Conservation (phyloP, 1,284 basidiomycete species). For the Sporisorium graminicola region DNA sequence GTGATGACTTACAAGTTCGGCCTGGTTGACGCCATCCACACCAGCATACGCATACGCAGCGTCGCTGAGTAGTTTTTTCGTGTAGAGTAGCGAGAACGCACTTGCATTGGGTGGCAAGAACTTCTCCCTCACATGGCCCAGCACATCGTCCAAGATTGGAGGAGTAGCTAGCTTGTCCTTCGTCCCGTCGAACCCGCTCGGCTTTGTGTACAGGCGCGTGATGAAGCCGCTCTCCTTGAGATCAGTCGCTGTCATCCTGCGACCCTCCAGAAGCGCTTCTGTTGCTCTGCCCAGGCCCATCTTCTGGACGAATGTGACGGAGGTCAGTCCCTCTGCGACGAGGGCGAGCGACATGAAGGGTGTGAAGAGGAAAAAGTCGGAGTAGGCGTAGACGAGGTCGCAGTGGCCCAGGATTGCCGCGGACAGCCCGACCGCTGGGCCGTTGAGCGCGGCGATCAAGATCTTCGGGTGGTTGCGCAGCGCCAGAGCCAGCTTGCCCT, state of each 20-base stretch:
- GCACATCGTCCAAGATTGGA: constrained; percentile 45
- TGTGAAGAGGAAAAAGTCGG: constrained; percentile 56
- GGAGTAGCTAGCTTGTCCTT: constrained; percentile 35
- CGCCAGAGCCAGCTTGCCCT: constrained; percentile 36
- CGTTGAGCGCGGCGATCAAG: constrained; percentile 57
- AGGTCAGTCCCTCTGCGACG: constrained; percentile 51
- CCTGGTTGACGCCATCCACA: constrained; percentile 46
- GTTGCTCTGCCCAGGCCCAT: constrained; percentile 56
- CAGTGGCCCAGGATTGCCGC: constrained; percentile 53
- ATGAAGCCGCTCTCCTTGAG: constrained; percentile 53
- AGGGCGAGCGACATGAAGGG: constrained; percentile 56
- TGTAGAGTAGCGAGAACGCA: constrained; percentile 52
- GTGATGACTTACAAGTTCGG: constrained; percentile 47
- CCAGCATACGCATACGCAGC: constrained; percentile 47
- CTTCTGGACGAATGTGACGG: constrained; percentile 42
- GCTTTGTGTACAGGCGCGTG: constrained; percentile 45
- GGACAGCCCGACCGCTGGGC: constrained; percentile 51
- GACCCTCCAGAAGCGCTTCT: constrained; percentile 51
- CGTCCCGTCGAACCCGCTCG: constrained; percentile 17
- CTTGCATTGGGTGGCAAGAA: constrained; percentile 47
- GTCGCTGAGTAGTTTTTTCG: constrained; percentile 51
- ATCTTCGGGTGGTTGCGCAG: constrained; percentile 45
- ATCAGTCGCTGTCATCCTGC: constrained; percentile 44
- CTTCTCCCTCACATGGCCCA: constrained; percentile 32
- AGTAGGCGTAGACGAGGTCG: constrained; percentile 54